Conservation (phyloP, 2,329 filamentous ascomycete genomes). For the Thielaviopsis euricoi region DNA sequence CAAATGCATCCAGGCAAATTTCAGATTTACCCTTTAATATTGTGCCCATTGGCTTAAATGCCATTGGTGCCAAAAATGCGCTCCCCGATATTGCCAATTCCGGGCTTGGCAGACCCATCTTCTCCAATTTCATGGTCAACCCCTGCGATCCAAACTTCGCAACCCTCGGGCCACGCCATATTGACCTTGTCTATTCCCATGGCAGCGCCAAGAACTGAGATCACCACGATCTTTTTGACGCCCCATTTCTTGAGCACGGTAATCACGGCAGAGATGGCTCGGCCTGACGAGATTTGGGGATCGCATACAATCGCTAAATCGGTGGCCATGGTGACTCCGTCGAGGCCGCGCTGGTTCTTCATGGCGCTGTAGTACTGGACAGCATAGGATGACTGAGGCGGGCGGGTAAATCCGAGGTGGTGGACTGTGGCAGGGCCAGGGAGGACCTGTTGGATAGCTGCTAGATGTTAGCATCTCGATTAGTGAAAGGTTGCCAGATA, state of each 20-base stretch:
- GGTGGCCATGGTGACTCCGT: conserved; percentile 53
- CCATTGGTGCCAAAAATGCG: conserved; percentile 75
- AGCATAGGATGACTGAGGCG: conserved; percentile 68
- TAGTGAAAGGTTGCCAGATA: neutral
- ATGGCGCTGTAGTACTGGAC: conserved; percentile 98
- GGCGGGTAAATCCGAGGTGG: conserved; percentile 87
- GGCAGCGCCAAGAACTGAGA: conserved; percentile 56
- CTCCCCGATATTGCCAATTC: conserved; percentile 80
- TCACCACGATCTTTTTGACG: conserved; percentile 60
- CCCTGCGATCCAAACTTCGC: conserved; percentile 68
- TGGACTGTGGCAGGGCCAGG: conserved; percentile 67
- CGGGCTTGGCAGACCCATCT: conserved; percentile 76
- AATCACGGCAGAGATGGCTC: conserved; percentile 77
- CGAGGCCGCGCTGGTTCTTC: conserved; percentile 43
- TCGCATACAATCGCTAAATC: conserved; percentile 68
- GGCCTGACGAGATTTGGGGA: conserved; percentile 84
- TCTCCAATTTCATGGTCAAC: conserved; percentile 57
- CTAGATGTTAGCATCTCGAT: conserved; percentile 62
- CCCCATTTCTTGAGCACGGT: conserved; percentile 81
- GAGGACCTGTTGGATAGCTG: conserved; percentile 64
- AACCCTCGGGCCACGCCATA: conserved; percentile 57
- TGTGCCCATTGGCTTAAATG: conserved; percentile 39
- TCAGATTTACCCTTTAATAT: neutral
- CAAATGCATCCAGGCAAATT: neutral
- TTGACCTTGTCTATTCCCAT: conserved; percentile 58